Evolutionary conservation across 2,329 filamentous ascomycete genomes (phyloP), one percentile per base, ranked within the genome.

Genomic region (Sporothrix variecibatus): DNA sequence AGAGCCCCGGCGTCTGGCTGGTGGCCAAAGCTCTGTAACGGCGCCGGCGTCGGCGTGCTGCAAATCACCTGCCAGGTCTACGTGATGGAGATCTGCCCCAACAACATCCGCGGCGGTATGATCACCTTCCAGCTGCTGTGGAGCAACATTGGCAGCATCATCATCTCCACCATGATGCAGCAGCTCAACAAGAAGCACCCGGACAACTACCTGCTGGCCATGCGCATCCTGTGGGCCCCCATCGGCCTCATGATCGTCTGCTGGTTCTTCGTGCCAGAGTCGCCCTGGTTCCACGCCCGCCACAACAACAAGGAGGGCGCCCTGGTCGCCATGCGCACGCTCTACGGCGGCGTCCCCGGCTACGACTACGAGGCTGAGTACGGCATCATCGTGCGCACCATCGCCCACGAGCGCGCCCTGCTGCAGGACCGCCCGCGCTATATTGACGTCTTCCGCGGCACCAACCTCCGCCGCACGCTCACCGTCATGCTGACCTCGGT

Each of bases 61-160:
- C 74, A 75, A 67, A 69, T 75, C 49, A 72, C 72, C 20, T 75
- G 74, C 43, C 74, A 75, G 28, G 70, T 75, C 6, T 75, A 75
- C 31, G 53, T 74, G 40, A 75, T 75, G 72, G 74, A 75, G 62
- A 72, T 75, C 64, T 69, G 68, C 69, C 74, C 74, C 4, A 71
- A 75, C 62, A 75, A 69, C 28, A 75, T 75, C 31, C 74, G 74
- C 3, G 74, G 72, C 4, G 74, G 74, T 9, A 72, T 75, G 74
- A 51, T 75, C 43, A 75, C 74, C 17, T 73, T 72, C 34, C 74
- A 75, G 40, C 49, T 64, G 2, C 40, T 75, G 51, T 75, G 74
- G 74, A 75, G 70, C 65, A 75, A 75, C 58, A 72, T 74, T 17
- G 73, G 73, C 11, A 38, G 49, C 34, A 75, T 75, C 62, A 56